Percentiles rank a stretch among this genome's conserved stretches.
These are phyloP conservation scores for Miscanthus lutarioriparius DNA, from an alignment of 176 grass and related monocot species.

Conservation along the genomic window DNA sequence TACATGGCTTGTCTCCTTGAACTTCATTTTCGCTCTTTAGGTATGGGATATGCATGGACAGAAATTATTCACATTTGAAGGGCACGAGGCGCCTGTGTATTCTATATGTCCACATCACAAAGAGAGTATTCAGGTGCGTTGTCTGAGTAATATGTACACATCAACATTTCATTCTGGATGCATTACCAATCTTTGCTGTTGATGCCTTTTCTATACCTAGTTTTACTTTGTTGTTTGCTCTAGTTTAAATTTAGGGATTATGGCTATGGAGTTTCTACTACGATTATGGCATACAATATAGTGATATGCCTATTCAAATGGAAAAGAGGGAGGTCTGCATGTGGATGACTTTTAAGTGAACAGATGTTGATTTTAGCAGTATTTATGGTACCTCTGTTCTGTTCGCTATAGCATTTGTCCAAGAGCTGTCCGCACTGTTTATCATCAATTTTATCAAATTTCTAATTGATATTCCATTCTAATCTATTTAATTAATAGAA, in stretches of 20 bases:
- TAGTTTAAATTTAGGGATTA: slow-evolving; percentile 14
- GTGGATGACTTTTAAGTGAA: slow-evolving; percentile 3
- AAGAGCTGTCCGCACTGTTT: not conserved
- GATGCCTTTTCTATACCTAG: slow-evolving; percentile 20
- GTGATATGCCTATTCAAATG: not conserved
- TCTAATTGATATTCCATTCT: not conserved
- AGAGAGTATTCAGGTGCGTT: slow-evolving; percentile 86
- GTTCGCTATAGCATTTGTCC: not conserved
- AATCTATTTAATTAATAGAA: not conserved
- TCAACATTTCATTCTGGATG: slow-evolving; percentile 1
- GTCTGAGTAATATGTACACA: slow-evolving; percentile 1
- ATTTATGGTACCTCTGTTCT: not conserved
- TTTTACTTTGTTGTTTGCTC: not conserved
- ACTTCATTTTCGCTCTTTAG: slow-evolving; percentile 52
- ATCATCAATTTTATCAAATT: not conserved
- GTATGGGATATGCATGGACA: slow-evolving; percentile 89
- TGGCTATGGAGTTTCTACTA: slow-evolving; percentile 4
- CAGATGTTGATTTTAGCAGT: not conserved
- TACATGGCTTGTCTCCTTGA: slow-evolving; percentile 26
- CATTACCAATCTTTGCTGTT: slow-evolving; percentile 10
- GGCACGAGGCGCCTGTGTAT: slow-evolving; percentile 93
- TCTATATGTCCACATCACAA: slow-evolving; percentile 94
- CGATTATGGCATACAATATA: not conserved
- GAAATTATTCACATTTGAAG: slow-evolving; percentile 79
- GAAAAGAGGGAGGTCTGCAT: slow-evolving; percentile 2